Evolutionary conservation across 129 eudicot genomes (phyloP), one percentile per base, ranked within the genome.

Genomic region (Oenanthe sinensis): DNA sequence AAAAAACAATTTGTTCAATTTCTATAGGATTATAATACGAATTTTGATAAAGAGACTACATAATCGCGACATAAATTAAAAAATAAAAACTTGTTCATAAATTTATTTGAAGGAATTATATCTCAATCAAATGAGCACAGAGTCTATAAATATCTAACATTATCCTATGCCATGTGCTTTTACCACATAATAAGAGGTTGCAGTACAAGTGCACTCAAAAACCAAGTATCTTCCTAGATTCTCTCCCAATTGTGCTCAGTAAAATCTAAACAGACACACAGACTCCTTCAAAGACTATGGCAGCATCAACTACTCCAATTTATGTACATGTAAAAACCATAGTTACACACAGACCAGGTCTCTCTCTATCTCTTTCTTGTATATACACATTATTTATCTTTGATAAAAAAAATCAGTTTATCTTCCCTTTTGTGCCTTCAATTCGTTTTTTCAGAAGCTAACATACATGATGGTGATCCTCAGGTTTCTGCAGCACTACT

Each of bases 341-440:
- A 58, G 62, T 81, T 46, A 39, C 73, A 65, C 78, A 81, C 20
- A 81, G 79, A 43, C 84, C 90, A 87, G 85, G 87, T 84, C 73
- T 39, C 68, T 42, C 47, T 58, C 67, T 62, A 26, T 40, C 20
- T 17, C 71, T 20, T 55, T 75, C 6, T 0, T 0, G 2, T 6
- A 22, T 0, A 33, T 5, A 15, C 73, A 68, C 10, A 60, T 26
- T 12, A 12, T 3, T 19, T 14, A 36, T 30, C 42, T 13, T 16
- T 16, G 1, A 11, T 9, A 0, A 5, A 2, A 30, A n/a, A 60
- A 19, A 36, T 54, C 58, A 33, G 54, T 28, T 14, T 45, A 55
- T 78, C 80, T 50, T 8, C 20, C 26, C 2, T 24, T 14, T n/a
- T 17, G 42, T 39, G 42, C 42, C 42, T 39, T 39, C 5, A 39